phyloP scores from a whole-genome alignment of 164 flowering plant genomes.

The Vitis riparia region DNA sequence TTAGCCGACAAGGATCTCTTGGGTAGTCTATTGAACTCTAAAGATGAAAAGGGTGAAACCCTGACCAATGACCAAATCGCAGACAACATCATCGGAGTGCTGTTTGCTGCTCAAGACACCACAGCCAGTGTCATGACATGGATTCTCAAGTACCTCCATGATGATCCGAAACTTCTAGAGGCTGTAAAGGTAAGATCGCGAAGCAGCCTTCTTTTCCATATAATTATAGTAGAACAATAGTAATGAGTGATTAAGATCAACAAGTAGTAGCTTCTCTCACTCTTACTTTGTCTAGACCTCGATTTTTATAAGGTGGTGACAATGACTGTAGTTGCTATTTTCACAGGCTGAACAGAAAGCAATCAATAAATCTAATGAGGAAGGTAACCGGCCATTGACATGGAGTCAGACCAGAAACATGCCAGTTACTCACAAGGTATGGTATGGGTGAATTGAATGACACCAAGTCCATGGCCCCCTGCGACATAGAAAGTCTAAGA shows the following conservation, averaged over 20 bases:
- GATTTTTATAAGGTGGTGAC: background rate
- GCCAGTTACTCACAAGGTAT: constrained; percentile 70
- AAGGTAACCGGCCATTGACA: constrained; percentile 36
- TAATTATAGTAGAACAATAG: background rate
- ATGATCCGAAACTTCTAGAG: constrained; percentile 69
- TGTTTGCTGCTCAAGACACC: constrained; percentile 94
- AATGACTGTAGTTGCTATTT: background rate
- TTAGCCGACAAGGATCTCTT: constrained; percentile 46
- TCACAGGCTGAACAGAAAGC: constrained; percentile 71
- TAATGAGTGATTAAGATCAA: background rate
- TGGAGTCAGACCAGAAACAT: constrained; percentile 81
- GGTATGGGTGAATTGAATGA: background rate
- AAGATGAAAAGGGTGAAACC: constrained; percentile 44
- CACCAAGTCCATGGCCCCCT: too few species aligned
- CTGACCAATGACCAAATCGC: constrained; percentile 67
- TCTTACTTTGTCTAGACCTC: background rate
- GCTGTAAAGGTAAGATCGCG: constrained; percentile 56
- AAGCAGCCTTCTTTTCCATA: background rate
- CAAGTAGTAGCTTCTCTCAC: background rate
- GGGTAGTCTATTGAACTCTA: constrained; percentile 50
- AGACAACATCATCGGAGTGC: constrained; percentile 86
- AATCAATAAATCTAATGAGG: constrained; percentile 38
- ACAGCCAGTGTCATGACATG: constrained; percentile 93
- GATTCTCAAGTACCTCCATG: constrained; percentile 86
- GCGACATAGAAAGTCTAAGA: too few species aligned